These are phyloP conservation scores for Lentinula edodes DNA, from an alignment of 768 basidiomycete species.

Conservation along the genomic window DNA sequence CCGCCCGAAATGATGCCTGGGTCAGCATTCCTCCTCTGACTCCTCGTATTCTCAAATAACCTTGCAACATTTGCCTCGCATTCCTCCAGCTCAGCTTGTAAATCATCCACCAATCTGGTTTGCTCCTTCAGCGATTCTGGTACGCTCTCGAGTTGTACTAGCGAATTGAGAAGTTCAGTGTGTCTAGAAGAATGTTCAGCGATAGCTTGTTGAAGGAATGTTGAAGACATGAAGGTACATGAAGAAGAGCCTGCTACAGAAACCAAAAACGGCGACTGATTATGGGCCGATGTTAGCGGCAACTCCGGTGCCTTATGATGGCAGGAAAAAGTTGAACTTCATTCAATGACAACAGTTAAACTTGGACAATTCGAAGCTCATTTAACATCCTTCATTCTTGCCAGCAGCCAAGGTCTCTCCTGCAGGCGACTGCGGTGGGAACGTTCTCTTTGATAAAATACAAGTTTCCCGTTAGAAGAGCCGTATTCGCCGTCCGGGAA, in stretches of 20 bases:
- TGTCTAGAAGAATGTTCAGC: slow-evolving; percentile 4
- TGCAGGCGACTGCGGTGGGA: no score
- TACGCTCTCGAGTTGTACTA: background rate
- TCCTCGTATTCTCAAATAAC: slow-evolving; percentile 3
- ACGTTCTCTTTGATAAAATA: no score
- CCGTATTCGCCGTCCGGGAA: no score
- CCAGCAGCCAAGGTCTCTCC: no score
- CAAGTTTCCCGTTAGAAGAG: no score
- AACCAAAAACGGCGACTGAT: background rate
- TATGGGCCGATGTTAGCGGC: background rate
- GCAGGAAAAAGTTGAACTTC: no score
- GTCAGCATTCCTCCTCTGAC: slow-evolving; percentile 1
- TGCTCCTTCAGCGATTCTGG: background rate
- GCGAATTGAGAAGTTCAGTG: background rate
- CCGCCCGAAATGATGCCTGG: background rate
- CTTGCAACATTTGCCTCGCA: slow-evolving; percentile 3
- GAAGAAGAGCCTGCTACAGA: background rate
- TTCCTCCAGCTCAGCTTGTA: background rate
- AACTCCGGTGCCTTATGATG: background rate
- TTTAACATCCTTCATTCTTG: no score
- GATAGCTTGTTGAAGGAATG: slow-evolving; percentile 3
- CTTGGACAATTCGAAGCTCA: no score
- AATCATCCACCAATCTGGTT: background rate
- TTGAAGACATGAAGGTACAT: slow-evolving; percentile 4
- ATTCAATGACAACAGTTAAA: no score